phyloP scores from a whole-genome alignment of 257 asterid genomes.

The Penstemon barbatus region DNA sequence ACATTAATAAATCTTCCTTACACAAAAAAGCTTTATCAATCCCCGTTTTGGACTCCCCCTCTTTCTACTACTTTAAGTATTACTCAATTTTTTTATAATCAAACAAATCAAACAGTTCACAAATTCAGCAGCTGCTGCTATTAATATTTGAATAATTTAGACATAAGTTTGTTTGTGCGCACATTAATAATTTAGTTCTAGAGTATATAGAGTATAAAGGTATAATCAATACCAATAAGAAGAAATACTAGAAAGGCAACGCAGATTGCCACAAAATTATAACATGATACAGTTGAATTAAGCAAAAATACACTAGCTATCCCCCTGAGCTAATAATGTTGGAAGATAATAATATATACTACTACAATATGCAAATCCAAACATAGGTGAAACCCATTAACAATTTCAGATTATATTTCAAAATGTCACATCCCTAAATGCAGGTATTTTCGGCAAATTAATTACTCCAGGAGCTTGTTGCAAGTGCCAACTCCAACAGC shows the following conservation, averaged over 20 bases:
- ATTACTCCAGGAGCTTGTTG: constrained; percentile 72
- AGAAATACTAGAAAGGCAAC: constrained; percentile 8
- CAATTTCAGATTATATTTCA: background rate
- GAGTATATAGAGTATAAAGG: no score
- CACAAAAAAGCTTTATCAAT: no score
- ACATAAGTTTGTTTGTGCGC: no score
- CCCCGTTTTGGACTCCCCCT: no score
- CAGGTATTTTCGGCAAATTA: constrained; percentile 60
- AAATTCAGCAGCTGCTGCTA: no score
- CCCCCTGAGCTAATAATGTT: background rate
- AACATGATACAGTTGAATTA: constrained; percentile 14
- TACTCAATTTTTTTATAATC: no score
- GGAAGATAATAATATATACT: background rate
- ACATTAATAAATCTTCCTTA: no score
- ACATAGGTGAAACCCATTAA: background rate
- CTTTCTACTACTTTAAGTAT: no score
- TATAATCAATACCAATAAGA: no score
- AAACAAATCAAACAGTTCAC: no score
- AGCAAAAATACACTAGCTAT: background rate
- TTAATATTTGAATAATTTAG: no score
- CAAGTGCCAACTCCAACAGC: constrained; percentile 81
- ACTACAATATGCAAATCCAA: constrained; percentile 4
- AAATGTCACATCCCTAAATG: constrained; percentile 2
- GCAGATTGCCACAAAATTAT: constrained; percentile 1
- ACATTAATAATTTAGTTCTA: no score